A percentile compares a stretch with the other conserved stretches of the same genome.
Evolutionary conservation across 768 basidiomycete species (phyloP).

Genomic region (Tylopilus felleus): DNA sequence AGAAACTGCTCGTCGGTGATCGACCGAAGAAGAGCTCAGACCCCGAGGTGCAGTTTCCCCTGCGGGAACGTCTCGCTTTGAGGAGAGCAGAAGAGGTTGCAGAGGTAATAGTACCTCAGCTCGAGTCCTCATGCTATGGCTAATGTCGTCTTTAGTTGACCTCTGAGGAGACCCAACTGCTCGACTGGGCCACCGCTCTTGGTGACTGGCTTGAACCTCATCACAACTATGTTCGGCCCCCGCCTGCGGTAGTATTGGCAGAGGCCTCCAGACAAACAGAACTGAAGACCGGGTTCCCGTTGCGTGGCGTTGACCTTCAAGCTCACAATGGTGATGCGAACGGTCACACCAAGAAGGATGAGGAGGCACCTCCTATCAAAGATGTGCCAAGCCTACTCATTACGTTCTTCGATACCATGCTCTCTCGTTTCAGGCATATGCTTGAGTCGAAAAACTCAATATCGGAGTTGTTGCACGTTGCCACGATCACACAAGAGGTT

Average conservation of each 20-base stretch:
- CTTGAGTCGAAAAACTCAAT: conserved; percentile 40
- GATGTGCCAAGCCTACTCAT: conserved; percentile 55
- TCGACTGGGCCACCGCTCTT: conserved; percentile 58
- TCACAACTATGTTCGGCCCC: conserved; percentile 71
- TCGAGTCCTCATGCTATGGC: background rate
- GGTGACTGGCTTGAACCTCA: conserved; percentile 77
- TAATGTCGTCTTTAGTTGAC: conserved; percentile 51
- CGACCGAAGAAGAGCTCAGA: conserved; percentile 62
- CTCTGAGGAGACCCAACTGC: conserved; percentile 52
- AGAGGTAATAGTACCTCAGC: conserved; percentile 41
- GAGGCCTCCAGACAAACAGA: conserved; percentile 74
- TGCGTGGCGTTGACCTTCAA: conserved; percentile 57
- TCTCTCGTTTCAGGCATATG: conserved; percentile 46
- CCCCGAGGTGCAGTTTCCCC: conserved; percentile 45
- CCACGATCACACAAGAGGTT: conserved; percentile 74
- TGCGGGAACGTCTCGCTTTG: conserved; percentile 56
- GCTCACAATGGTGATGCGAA: conserved; percentile 31
- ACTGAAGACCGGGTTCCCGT: conserved; percentile 63
- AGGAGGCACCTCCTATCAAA: conserved; percentile 63
- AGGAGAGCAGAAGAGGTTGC: conserved; percentile 48
- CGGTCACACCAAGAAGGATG: conserved; percentile 61
- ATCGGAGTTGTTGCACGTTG: conserved; percentile 65
- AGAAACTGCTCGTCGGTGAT: conserved; percentile 78
- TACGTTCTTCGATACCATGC: conserved; percentile 62
- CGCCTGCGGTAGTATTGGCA: conserved; percentile 63